A percentile compares a stretch with the other conserved stretches of the same genome.
These are phyloP conservation scores for Angomonas ambiguus DNA, from an alignment of 208 protist species.

Conservation along the genomic window DNA sequence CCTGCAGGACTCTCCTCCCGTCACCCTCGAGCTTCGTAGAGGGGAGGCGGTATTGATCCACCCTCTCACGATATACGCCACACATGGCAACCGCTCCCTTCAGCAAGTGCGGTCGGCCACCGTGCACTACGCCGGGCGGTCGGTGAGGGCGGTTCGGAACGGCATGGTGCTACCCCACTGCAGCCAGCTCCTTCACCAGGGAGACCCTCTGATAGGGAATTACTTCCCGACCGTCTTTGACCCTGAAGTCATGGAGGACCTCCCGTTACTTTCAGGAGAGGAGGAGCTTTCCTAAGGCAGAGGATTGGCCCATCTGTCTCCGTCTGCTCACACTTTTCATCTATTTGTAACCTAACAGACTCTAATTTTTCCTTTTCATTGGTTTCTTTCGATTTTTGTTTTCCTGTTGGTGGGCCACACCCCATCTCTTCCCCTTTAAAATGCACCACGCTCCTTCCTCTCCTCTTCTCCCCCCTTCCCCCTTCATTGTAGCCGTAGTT, in stretches of 20 bases:
- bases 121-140: constrained; percentile 74
- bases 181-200: constrained; percentile 53
- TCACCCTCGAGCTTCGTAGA: constrained; percentile 64
- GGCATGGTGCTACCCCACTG: constrained; percentile 74
- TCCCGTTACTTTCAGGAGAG: constrained; percentile 27
- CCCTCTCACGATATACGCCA: constrained; percentile 71
- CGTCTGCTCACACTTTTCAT: too few relatives aligned
- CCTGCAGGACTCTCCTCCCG: constrained; percentile 77
- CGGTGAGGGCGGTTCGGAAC: constrained; percentile 40
- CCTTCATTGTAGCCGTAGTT: too few relatives aligned
- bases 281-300: not conserved
- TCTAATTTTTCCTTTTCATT: too few relatives aligned
- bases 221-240: constrained; percentile 85
- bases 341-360: too few relatives aligned
- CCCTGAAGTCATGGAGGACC: constrained; percentile 69
- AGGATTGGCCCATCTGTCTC: too few relatives aligned
- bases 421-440: too few relatives aligned
- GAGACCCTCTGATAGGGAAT: constrained; percentile 44
- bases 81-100: constrained; percentile 75
- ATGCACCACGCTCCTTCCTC: too few relatives aligned
- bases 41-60: constrained; percentile 81
- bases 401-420: too few relatives aligned
- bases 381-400: too few relatives aligned
- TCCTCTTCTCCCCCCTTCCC: too few relatives aligned
- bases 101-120: constrained; percentile 47